Base-by-base conservation (phyloP, 129 eudicot species). In the Gnaphalium uliginosum region DNA sequence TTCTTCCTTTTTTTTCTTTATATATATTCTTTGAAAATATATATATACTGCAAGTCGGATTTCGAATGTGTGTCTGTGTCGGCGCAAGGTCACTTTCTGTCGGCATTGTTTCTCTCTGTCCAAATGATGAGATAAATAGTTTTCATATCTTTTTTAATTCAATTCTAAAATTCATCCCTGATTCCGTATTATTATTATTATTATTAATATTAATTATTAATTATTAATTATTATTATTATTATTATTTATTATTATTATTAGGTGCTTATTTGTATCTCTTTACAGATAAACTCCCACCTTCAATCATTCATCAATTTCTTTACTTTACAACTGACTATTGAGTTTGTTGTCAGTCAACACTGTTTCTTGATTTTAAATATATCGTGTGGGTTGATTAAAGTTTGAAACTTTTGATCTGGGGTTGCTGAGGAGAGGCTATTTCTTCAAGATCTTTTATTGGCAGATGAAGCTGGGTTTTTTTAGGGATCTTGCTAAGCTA, bases 1-100 rank as follows among this genome's bases (percentile, higher is more conserved):
- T n/a, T n/a, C n/a, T n/a, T n/a, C n/a, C n/a, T n/a, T n/a, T n/a
- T n/a, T n/a, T n/a, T n/a, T n/a, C n/a, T n/a, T n/a, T 29, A 29
- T 29, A 37, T 37, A 37, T 37, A 37, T 37, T 4, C 35, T 5
- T 30, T 4, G 35, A 30, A 30, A 32, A 33, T 33, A 33, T 33
- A 33, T 9, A 39, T 9, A 46, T 14, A 43, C 53, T 14, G n/a
- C 18, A 46, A 46, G 77, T 73, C 68, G 54, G 56, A 39, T 73
- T 35, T 58, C 50, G 65, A 71, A 71, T 57, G 81, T 70, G 85
- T 76, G 63, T 27, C 43, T 66, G 80, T 81, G 90, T 86, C 88
- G 91, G 91, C 85, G 87, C 79, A 43, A 67, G 81, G 74, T 76
- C 80, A 74, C 87, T 84, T 83, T 81, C 82, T 81, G 81, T 81